Base-by-base conservation (phyloP, 257 asterid genomes). In the Fraxinus anomala region DNA sequence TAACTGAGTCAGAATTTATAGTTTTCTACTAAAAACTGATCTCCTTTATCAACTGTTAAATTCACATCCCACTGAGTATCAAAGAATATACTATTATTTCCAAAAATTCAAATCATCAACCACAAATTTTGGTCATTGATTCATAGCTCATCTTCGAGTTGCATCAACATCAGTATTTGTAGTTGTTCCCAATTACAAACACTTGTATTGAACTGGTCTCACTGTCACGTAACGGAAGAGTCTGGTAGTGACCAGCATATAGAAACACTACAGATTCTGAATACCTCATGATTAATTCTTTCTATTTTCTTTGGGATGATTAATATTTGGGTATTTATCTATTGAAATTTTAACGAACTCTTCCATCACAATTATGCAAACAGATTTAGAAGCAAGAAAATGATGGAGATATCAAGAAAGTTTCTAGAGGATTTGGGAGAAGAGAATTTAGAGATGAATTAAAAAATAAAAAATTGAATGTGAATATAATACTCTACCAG, bases 401-500 rank as follows among this genome's bases (percentile, higher is more conserved):
- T 26, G 61, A 51, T 24, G 71, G 12, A 37, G 81, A 56, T 47
- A 66, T 31, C 76, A 73, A 34, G 47, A 51, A 47, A 63, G 23
- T 77, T 59, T 76, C 56, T 13, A 78, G 17, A 63, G 69, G 69
- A 63, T 63, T 70, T 54, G 51, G 83, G 80, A 74, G 80, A 73
- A 73, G 65, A 73, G 54, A 23, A 40, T 26, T 30, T 13, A 76
- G 66, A 66, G 76, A 73, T 30, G 61, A 47, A 77, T 5, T 54
- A 36, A 39, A 63, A 40, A 39, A 17, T 14, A 77, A 73, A 34
- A 51, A 36, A 59, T 56, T 44, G 49, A 73, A 23, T 24, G 37
- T 9, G 5, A 70, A 0, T 31, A 54, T 6, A 30, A 11, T 82
- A 77, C 80, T 83, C 54, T 93, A 95, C 99, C 99, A 95, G 85